A percentile compares a stretch with the other conserved stretches of the same genome.
phyloP scores from a whole-genome alignment of 2,329 filamentous ascomycete genomes.

The Claviceps purpurea region DNA sequence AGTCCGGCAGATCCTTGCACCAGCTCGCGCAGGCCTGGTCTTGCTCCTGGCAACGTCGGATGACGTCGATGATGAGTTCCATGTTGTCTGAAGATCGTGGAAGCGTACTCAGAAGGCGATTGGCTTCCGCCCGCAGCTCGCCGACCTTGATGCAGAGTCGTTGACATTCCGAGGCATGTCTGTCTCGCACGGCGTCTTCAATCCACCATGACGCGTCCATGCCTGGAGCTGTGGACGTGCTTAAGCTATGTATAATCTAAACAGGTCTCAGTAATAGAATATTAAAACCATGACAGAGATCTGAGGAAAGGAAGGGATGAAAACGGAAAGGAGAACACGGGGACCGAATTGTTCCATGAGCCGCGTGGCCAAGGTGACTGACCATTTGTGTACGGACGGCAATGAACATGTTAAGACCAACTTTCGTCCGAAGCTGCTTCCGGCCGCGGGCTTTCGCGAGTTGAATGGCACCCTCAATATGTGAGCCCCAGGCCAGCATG shows the following conservation, averaged over 20 bases:
- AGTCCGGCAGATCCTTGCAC: conserved; percentile 34
- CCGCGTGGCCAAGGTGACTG: conserved; percentile 8
- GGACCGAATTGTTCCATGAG: neutral
- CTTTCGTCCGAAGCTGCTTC: conserved; percentile 38
- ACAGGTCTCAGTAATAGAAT: conserved; percentile 2
- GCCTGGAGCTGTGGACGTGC: conserved; percentile 35
- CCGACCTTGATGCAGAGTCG: conserved; percentile 39
- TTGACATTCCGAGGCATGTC: conserved; percentile 33
- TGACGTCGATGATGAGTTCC: conserved; percentile 36
- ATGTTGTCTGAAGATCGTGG: conserved; percentile 35
- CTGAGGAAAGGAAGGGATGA: neutral
- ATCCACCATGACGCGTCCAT: conserved; percentile 50
- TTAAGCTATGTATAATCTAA: conserved; percentile 45
- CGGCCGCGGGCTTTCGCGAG: conserved; percentile 44
- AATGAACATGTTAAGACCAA: conserved; percentile 42
- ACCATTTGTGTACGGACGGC: conserved; percentile 49
- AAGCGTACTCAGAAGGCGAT: conserved; percentile 32
- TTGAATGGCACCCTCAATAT: conserved; percentile 51
- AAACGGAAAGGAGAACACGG: too few relatives aligned
- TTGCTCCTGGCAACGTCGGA: conserved; percentile 35
- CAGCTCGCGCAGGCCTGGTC: conserved; percentile 40
- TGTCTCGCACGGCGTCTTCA: conserved; percentile 35
- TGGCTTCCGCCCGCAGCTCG: conserved; percentile 42
- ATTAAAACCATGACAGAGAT: neutral
- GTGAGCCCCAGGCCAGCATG: conserved; percentile 47